Base-by-base conservation (phyloP, 208 protist genomes). In the Leishmania tarentolae region DNA sequence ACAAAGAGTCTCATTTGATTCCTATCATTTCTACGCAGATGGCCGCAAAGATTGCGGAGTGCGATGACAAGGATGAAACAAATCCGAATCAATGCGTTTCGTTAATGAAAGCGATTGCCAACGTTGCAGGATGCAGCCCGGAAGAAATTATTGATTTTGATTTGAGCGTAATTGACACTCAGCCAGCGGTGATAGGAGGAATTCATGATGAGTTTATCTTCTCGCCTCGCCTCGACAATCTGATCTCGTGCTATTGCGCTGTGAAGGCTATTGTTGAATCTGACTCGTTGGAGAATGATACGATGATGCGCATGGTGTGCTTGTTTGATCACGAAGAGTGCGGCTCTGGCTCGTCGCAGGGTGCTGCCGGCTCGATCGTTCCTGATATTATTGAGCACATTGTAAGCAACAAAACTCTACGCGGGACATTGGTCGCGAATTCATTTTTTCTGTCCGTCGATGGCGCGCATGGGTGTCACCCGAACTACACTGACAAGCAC, bases 101-200 rank as follows among this genome's bases (percentile, higher is more conserved):
- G 0, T 83, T 99, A 9, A 83, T 99, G 37, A 83, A 93, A 13
- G 72, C 93, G 0, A 50, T 99, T 46, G 86, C 95, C 13, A 84
- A 83, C 2, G 93, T 88, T 52, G 77, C 95, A 3, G 86, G 81
- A 11, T 96, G 87, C 79, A 65, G 77, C 4, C 77, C 88, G 11
- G 83, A 87, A 3, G 94, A 99, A 77, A 99, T 99, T 83, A 66
- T 96, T 9, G 98, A 99, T 81, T 98, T 99, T 87, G 99, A 99
- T 70, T 83, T 99, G 28, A 97, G 90, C 66, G 83, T 99, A 15
- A 93, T 93, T 69, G 99, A 99, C 84, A 97, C 94, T 0, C 98
- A 99, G 76, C 86, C 89, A 19, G 90, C 94, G 9, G 80, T 80
- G 35, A 89, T 99, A 68, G 98, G 98, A 61, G 99, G 99, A 31